phyloP scores from a whole-genome alignment of 2,329 filamentous ascomycete genomes.

The Neophaeococcomyces aloes region DNA sequence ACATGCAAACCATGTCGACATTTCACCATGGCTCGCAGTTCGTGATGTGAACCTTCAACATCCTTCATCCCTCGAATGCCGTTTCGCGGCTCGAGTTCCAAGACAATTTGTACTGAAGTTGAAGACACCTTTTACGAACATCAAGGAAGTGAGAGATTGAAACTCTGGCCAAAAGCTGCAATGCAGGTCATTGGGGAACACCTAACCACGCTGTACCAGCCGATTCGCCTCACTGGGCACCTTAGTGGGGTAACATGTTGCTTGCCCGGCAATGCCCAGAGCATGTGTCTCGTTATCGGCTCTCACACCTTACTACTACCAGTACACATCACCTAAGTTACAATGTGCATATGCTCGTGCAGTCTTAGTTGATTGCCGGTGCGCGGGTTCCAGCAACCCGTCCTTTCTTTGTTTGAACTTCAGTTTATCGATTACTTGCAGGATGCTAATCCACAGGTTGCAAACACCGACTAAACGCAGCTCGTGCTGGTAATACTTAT shows the following conservation, averaged over 20 bases:
- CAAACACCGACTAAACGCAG: constrained; percentile 3
- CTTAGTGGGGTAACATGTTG: constrained; percentile 1
- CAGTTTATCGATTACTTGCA: constrained; percentile 4
- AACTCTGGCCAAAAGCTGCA: not conserved
- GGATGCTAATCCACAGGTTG: constrained; percentile 4
- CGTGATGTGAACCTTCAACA: not conserved
- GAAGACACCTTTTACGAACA: not conserved
- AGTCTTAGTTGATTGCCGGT: constrained; percentile 3
- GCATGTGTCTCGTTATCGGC: constrained; percentile 5
- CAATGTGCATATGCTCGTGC: not conserved
- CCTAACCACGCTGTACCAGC: not conserved
- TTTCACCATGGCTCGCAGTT: not conserved
- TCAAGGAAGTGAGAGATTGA: no score
- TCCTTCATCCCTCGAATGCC: no score
- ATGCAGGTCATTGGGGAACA: not conserved
- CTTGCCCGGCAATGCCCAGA: not conserved
- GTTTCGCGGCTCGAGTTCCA: not conserved
- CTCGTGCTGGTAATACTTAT: not conserved
- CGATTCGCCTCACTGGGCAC: not conserved
- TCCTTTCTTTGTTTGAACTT: constrained; percentile 1
- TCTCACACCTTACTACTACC: not conserved
- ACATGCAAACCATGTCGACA: not conserved
- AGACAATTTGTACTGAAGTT: not conserved
- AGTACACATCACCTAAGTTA: not conserved
- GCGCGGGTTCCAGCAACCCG: not conserved